Evolutionary conservation across 2,329 filamentous ascomycete genomes (phyloP).

Genomic region (Trichoderma cornu-damae): DNA sequence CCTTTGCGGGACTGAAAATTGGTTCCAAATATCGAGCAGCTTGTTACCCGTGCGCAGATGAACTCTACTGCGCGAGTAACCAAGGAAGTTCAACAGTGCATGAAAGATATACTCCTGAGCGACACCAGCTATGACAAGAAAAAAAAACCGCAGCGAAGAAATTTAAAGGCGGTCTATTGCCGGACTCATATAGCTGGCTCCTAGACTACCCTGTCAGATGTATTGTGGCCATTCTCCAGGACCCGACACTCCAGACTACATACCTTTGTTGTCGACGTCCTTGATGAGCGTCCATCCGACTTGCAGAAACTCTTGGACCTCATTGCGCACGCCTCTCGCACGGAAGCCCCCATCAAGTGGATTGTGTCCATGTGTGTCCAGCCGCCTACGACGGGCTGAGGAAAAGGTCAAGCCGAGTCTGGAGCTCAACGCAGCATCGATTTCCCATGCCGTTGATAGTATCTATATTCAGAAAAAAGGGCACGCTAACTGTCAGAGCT

Average conservation of each 20-base stretch:
- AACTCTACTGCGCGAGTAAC: constrained; percentile 13
- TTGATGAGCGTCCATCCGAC: constrained; percentile 36
- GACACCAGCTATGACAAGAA: constrained; percentile 31
- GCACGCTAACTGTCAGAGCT: constrained; percentile 27
- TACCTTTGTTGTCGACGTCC: constrained; percentile 41
- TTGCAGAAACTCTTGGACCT: constrained; percentile 37
- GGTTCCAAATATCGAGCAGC: constrained; percentile 15
- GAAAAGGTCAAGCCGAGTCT: constrained; percentile 29
- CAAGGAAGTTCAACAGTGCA: constrained; percentile 23
- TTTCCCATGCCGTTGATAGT: constrained; percentile 35
- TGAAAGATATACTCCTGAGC: constrained; percentile 24
- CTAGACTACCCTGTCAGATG: constrained; percentile 32
- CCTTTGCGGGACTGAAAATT: constrained; percentile 17
- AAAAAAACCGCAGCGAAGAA: constrained; percentile 34
- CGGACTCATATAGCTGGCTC: constrained; percentile 34
- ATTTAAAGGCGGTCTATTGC: constrained; percentile 33
- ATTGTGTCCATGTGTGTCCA: constrained; percentile 41
- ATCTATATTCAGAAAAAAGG: constrained; percentile 36
- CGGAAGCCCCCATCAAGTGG: constrained; percentile 34
- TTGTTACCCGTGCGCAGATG: constrained; percentile 15
- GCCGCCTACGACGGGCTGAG: constrained; percentile 26
- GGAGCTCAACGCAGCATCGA: constrained; percentile 33
- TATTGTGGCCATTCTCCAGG: constrained; percentile 38
- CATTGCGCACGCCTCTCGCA: constrained; percentile 23
- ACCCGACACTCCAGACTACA: constrained; percentile 26